Percentiles rank a stretch among this genome's conserved stretches.
Conservation (phyloP, 768 basidiomycete species). For the Pisolithus orientalis region DNA sequence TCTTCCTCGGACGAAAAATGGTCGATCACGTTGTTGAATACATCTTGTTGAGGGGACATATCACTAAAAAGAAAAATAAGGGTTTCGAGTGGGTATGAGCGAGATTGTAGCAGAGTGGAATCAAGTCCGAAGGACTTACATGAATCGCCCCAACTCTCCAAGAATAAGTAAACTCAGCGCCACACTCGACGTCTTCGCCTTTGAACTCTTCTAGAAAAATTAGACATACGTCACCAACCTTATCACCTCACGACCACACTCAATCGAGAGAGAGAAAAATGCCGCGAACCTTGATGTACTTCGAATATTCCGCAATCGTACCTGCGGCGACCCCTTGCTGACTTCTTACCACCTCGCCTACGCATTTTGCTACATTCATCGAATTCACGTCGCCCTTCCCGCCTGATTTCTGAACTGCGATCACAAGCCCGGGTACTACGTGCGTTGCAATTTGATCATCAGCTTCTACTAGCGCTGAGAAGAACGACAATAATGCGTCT, state of each 20-base stretch:
- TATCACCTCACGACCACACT: background rate
- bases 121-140: slow-evolving; percentile 40
- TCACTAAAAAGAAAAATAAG: slow-evolving; percentile 46
- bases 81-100: background rate
- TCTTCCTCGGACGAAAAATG: slow-evolving; percentile 76
- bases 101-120: background rate
- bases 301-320: slow-evolving; percentile 80
- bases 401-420: slow-evolving; percentile 54
- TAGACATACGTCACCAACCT: background rate
- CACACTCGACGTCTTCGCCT: slow-evolving; percentile 59
- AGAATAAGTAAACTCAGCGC: slow-evolving; percentile 83
- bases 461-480: slow-evolving; percentile 72
- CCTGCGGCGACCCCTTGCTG: slow-evolving; percentile 70
- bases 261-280: background rate
- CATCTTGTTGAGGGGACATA: slow-evolving; percentile 72
- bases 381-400: slow-evolving; percentile 47
- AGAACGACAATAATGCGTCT: slow-evolving; percentile 80
- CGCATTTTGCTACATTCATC: slow-evolving; percentile 75
- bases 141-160: slow-evolving; percentile 88
- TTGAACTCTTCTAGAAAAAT: slow-evolving; percentile 40
- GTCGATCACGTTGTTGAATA: slow-evolving; percentile 69
- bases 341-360: slow-evolving; percentile 76
- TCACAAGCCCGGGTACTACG: slow-evolving; percentile 70
- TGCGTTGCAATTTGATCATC: slow-evolving; percentile 80
- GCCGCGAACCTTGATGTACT: slow-evolving; percentile 59